Percentiles rank a stretch among this genome's conserved stretches.
Conservation (phyloP, 2,329 filamentous ascomycete genomes). For the Diaporthe aspalathi region DNA sequence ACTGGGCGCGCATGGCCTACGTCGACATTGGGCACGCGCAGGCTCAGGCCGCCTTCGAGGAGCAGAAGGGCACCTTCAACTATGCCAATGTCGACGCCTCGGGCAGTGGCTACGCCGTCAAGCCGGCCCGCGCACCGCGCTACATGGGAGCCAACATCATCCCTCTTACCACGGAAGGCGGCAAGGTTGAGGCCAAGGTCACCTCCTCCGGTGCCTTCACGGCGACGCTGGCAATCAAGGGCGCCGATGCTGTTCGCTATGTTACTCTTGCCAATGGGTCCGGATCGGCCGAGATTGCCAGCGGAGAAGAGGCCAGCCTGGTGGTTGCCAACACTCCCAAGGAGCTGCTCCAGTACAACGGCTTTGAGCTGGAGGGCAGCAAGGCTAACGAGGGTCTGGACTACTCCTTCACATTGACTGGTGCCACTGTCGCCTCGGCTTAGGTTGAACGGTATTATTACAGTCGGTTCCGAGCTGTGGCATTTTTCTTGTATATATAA, state of each 20-base stretch:
- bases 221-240: constrained; percentile 54
- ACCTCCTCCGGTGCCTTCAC: constrained; percentile 47
- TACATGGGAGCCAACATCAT: constrained; percentile 18
- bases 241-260: constrained; percentile 51
- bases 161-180: background rate
- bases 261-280: constrained; percentile 49
- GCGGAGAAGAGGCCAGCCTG: constrained; percentile 57
- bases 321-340: constrained; percentile 62
- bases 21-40: constrained; percentile 14
- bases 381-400: constrained; percentile 52
- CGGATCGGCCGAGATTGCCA: constrained; percentile 49
- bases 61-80: constrained; percentile 11
- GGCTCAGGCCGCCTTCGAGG: constrained; percentile 17
- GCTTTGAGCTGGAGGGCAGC: constrained; percentile 51
- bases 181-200: constrained; percentile 14
- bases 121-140: constrained; percentile 1
- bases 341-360: constrained; percentile 56
- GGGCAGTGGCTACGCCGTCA: constrained; percentile 15
- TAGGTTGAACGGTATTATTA: background rate
- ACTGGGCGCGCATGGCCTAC: constrained; percentile 19
- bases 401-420: constrained; percentile 51
- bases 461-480: background rate
- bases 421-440: constrained; percentile 43
- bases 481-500: background rate
- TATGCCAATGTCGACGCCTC: constrained; percentile 13